Conservation (phyloP, 495 filamentous ascomycete genomes). For the Penicillium bovifimosum region DNA sequence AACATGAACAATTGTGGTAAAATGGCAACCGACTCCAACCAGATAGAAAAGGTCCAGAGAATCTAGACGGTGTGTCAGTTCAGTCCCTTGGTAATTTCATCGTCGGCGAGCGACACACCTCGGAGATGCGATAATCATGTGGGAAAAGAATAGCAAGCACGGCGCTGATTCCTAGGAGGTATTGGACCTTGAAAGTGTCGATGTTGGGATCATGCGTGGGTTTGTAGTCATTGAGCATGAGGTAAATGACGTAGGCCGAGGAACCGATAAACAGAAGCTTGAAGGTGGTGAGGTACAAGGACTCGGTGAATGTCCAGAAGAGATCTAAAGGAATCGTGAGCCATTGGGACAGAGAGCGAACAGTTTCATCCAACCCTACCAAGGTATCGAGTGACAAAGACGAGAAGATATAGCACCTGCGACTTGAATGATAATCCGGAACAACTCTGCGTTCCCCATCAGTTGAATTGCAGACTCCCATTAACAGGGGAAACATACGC, state of each 20-base stretch:
- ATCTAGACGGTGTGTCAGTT: slow-evolving; percentile 50
- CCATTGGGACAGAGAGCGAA: neutral
- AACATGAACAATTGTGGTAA: slow-evolving; percentile 97
- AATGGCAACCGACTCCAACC: slow-evolving; percentile 94
- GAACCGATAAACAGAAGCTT: slow-evolving; percentile 90
- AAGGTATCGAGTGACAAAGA: slow-evolving; percentile 89
- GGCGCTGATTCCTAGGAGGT: slow-evolving; percentile 74
- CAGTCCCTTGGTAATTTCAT: neutral
- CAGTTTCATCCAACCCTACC: slow-evolving; percentile 44
- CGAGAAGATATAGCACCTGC: slow-evolving; percentile 85
- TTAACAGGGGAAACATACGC: slow-evolving; percentile 47
- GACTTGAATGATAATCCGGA: slow-evolving; percentile 98
- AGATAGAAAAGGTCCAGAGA: slow-evolving; percentile 94
- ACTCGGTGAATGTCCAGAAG: slow-evolving; percentile 75
- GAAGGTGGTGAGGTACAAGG: slow-evolving; percentile 85
- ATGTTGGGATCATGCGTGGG: slow-evolving; percentile 92
- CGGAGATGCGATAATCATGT: slow-evolving; percentile 63
- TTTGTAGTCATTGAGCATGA: slow-evolving; percentile 94
- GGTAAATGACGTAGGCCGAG: slow-evolving; percentile 89
- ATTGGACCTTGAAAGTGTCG: slow-evolving; percentile 94
- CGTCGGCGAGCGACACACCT: slow-evolving; percentile 37
- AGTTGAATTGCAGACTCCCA: neutral
- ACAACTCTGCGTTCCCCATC: slow-evolving; percentile 62
- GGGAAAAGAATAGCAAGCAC: slow-evolving; percentile 80
- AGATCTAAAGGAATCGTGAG: slow-evolving; percentile 54